phyloP scores from a whole-genome alignment of 208 protist species.

The Leishmania turanica region DNA sequence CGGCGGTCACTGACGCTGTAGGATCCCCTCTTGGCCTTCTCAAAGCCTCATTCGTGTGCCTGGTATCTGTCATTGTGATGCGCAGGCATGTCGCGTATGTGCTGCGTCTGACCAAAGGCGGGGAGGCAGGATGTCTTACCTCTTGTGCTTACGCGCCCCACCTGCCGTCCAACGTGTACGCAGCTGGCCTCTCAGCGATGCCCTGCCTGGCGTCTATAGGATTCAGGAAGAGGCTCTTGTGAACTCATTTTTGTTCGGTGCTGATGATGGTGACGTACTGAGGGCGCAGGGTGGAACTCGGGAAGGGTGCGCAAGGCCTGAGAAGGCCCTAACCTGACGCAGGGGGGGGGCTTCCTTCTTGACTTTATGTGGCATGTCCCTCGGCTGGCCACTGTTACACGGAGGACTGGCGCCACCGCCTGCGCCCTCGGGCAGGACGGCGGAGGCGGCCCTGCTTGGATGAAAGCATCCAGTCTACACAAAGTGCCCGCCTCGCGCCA shows the following conservation, averaged over 20 bases:
- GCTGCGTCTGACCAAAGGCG: not conserved
- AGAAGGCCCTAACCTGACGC: no score
- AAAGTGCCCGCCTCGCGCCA: no score
- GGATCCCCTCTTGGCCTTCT: not conserved
- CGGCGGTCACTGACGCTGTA: not conserved
- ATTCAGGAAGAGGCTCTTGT: not conserved
- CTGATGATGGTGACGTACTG: not conserved
- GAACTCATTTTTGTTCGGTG: not conserved
- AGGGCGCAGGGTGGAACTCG: no score
- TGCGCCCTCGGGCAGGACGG: no score
- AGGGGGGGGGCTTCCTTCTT: no score
- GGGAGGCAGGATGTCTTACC: not conserved
- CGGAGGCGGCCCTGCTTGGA: no score
- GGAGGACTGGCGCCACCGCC: no score
- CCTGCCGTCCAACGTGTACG: no score
- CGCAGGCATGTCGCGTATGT: not conserved
- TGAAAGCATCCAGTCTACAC: no score
- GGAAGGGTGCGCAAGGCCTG: no score
- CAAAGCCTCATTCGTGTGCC: not conserved
- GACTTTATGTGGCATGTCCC: no score
- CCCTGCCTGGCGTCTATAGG: not conserved
- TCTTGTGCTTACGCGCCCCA: not conserved
- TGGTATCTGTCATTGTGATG: not conserved
- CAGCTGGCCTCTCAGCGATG: not conserved
- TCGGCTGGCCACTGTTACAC: no score